A percentile compares a stretch with the other conserved stretches of the same genome.
Conservation (phyloP, 805 yeast genomes). For the Saccharomycopsis amapae region DNA sequence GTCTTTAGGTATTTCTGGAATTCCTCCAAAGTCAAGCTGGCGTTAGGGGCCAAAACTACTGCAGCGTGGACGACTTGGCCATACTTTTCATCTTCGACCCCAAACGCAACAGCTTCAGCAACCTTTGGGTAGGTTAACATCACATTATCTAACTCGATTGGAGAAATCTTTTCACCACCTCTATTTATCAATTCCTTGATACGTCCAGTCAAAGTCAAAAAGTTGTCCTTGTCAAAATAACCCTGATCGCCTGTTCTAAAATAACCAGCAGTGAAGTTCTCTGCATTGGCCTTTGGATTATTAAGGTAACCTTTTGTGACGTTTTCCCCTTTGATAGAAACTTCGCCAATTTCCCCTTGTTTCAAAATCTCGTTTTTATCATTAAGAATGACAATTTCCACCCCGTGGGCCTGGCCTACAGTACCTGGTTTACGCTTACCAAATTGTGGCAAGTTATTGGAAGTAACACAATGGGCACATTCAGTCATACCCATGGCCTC, state of each 20-base stretch:
- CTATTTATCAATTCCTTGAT: slow-evolving; percentile 68
- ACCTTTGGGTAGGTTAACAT: slow-evolving; percentile 56
- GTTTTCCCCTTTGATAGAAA: slow-evolving; percentile 58
- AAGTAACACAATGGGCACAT: slow-evolving; percentile 75
- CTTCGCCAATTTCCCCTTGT: slow-evolving; percentile 59
- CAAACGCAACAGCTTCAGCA: slow-evolving; percentile 64
- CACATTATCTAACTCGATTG: slow-evolving; percentile 59
- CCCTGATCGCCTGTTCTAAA: slow-evolving; percentile 83
- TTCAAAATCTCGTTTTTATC: slow-evolving; percentile 38
- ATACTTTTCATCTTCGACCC: slow-evolving; percentile 57
- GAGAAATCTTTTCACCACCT: slow-evolving; percentile 74
- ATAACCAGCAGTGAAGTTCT: slow-evolving; percentile 54
- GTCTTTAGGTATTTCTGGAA: slow-evolving; percentile 38
- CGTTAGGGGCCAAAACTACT: slow-evolving; percentile 44
- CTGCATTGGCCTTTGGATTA: slow-evolving; percentile 63
- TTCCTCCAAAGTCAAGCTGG: slow-evolving; percentile 35
- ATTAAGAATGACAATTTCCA: slow-evolving; percentile 51
- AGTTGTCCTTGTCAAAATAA: slow-evolving; percentile 48
- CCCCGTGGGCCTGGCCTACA: slow-evolving; percentile 72
- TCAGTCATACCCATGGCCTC: slow-evolving; percentile 82
- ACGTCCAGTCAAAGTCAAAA: slow-evolving; percentile 58
- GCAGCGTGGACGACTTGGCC: slow-evolving; percentile 72
- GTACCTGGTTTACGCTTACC: slow-evolving; percentile 63
- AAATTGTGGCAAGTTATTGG: slow-evolving; percentile 54
- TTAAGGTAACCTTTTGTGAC: slow-evolving; percentile 68